Base-by-base conservation (phyloP, 352 stramenopile species). In the Achlya hypogyna region DNA sequence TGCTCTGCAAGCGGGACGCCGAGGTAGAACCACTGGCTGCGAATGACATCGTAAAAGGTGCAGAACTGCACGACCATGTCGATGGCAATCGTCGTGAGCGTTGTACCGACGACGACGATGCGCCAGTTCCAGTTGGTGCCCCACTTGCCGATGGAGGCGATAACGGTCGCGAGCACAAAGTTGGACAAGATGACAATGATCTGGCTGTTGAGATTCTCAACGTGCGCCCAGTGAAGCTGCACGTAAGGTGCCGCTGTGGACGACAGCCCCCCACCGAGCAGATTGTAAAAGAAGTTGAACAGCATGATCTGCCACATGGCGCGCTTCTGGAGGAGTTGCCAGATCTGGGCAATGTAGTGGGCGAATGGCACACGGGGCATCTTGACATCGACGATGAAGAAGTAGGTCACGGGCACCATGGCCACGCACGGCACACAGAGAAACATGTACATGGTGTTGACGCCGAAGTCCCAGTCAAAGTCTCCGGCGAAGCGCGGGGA, bases 21-120 rank as follows among this genome's bases (percentile, higher is more conserved):
- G 23, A 89, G 54, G 75, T 77, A 89, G 70, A 89, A 87, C 69
- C 71, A 87, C 58, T 84, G 81, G 54, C 74, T 86, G 18, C 81
- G 76, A 54, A 82, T n/a, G 23, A 88, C 69, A 59, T 83, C 68
- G 71, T 74, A 89, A 32, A 77, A 66, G 58, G 75, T 75, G 0
- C 78, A 72, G 54, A 77, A 76, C 29, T 54, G 78, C 10, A 67
- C 60, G n/a, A 86, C 49, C 0, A 71, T 64, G 43, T 87, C 78
- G 25, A 86, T 53, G 45, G 52, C 56, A 23, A 82, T 74, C 27
- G 80, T 76, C 2, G 70, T 53, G 9, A 87, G 18, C 6, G 71
- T 73, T 29, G 75, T 84, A 29, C 69, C 70, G 8, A 76, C 53
- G 32, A 82, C 65, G n/a, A 86, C 74, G 20, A 42, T 25, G 25